A percentile compares a stretch with the other conserved stretches of the same genome.
Conservation (phyloP, 345 rosid species). For the Ceriops tagal region DNA sequence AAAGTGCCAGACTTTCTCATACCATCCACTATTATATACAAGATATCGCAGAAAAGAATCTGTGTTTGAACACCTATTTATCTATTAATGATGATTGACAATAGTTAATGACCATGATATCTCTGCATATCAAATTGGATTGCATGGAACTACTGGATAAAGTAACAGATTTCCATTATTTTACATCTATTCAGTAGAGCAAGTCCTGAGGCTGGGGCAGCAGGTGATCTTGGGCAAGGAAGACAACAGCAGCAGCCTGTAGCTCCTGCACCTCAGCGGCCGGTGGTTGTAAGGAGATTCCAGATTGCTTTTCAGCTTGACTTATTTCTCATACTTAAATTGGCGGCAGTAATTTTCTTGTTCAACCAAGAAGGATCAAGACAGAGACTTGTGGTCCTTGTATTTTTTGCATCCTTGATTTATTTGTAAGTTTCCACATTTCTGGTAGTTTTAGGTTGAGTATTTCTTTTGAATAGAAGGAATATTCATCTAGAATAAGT, state of each 20-base stretch:
- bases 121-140: not conserved
- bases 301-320: constrained; percentile 92
- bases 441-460: not conserved
- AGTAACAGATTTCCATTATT: not conserved
- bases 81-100: not conserved
- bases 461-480: not conserved
- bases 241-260: constrained; percentile 47
- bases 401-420: constrained; percentile 73
- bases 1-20: not conserved
- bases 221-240: constrained; percentile 45
- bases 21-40: not conserved
- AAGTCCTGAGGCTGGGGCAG: constrained; percentile 37
- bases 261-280: constrained; percentile 65
- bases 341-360: constrained; percentile 87
- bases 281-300: constrained; percentile 78
- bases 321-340: constrained; percentile 80
- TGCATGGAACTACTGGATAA: not conserved
- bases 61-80: not conserved
- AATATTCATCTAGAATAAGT: not conserved
- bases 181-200: constrained; percentile 29
- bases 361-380: constrained; percentile 99
- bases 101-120: not conserved
- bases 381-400: constrained; percentile 78
- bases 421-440: constrained; percentile 67
- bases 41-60: not conserved